phyloP scores from a whole-genome alignment of 306 rosid species.

The Quercus gilva region DNA sequence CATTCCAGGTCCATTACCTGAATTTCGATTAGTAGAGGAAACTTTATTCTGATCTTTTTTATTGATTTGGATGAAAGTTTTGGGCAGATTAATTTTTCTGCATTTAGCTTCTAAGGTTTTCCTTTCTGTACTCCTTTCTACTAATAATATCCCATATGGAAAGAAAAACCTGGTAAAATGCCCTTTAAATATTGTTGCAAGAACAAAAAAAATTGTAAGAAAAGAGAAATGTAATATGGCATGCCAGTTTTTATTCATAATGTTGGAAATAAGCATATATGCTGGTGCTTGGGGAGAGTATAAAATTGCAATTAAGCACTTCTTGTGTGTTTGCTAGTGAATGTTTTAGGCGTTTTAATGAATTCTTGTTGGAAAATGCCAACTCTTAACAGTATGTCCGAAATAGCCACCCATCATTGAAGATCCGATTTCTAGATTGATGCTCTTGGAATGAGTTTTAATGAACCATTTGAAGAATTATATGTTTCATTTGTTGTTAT shows the following conservation, averaged over 20 bases:
- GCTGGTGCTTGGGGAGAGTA: background rate
- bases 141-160: background rate
- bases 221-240: background rate
- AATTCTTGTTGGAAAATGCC: background rate
- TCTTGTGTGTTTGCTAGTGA: background rate
- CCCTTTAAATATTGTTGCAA: background rate
- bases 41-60: background rate
- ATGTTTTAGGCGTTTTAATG: background rate
- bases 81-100: background rate
- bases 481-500: slow-evolving; percentile 8
- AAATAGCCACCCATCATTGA: slow-evolving; percentile 6
- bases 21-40: background rate
- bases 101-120: background rate
- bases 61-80: background rate
- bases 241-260: background rate
- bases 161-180: too few species aligned
- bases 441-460: background rate
- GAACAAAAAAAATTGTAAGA: background rate
- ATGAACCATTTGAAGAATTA: background rate
- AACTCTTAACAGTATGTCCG: background rate
- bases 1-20: too few species aligned
- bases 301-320: too few species aligned
- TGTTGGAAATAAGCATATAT: background rate
- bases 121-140: background rate
- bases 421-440: slow-evolving; percentile 2